phyloP scores from a whole-genome alignment of 192 early-diverging fungal species.

The Lunasporangiospora selenospora region DNA sequence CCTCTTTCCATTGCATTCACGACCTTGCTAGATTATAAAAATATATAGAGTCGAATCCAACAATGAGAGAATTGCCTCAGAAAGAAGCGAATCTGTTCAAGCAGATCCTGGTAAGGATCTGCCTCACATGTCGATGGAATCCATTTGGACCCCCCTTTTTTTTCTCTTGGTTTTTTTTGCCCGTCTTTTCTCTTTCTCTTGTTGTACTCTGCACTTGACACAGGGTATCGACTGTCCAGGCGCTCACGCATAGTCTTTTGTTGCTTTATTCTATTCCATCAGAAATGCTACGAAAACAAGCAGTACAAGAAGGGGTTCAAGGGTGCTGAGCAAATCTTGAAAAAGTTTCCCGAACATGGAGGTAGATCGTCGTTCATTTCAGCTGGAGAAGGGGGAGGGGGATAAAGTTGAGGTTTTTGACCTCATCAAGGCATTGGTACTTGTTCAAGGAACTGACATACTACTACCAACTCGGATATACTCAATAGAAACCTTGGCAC shows the following conservation, averaged over 20 bases:
- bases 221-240: not conserved
- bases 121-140: not conserved
- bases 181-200: no score
- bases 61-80: slow-evolving; percentile 6
- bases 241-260: no score
- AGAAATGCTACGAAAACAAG: slow-evolving; percentile 95
- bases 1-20: no score
- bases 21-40: not conserved
- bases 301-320: slow-evolving; percentile 98
- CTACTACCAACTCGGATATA: no score
- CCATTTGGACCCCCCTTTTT: not conserved
- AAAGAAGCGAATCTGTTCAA: slow-evolving; percentile 7
- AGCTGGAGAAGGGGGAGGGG: no score
- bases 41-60: not conserved
- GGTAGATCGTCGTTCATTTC: no score
- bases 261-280: slow-evolving; percentile 10
- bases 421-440: no score
- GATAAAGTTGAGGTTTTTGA: no score
- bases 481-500: slow-evolving; percentile 88
- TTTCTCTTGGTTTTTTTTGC: no score
- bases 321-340: slow-evolving; percentile 88
- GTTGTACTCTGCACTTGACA: no score
- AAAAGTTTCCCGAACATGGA: slow-evolving; percentile 93
- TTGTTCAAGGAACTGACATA: no score
- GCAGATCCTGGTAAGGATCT: slow-evolving; percentile 3